Base-by-base conservation (phyloP, 257 asterid species). In the Capsicum rhomboideum region DNA sequence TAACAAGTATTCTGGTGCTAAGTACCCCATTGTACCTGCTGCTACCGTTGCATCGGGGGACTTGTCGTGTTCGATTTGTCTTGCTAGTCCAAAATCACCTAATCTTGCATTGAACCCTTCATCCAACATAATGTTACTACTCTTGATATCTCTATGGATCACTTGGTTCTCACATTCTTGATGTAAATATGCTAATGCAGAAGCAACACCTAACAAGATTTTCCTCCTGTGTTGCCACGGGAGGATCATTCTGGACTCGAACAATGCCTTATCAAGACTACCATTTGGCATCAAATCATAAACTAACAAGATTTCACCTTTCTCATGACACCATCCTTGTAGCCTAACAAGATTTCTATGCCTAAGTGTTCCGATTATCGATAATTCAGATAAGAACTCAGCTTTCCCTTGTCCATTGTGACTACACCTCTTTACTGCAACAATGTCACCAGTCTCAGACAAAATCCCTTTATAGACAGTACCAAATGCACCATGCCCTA, bases 291-390 rank as follows among this genome's bases (percentile, higher is more conserved):
- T 83, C 7, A 83, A 59, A 46, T 82, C 85, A 67, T 49, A 82
- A 54, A 83, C 85, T 68, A 72, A 74, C 20, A 83, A 74, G 23
- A 83, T 55, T 56, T 83, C 85, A 40, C 86, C 86, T 71, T 83
- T 83, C 11, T 83, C 85, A 83, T 44, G 66, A 61, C 85, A 83
- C 85, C 85, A 83, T 6, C 85, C 85, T 74, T 83, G 85, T 23
- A 83, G 37, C 13, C 68, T 54, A 26, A 83, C 82, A 50, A 83
- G 72, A 83, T 74, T 83, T 56, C 68, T 83, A 8, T 83, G 85
- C 46, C 85, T 53, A 6, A 72, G 75, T 29, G 82, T 29, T 31
- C 82, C 85, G 5, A 83, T 83, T 16, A 72, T 72, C 17, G 85
- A 50, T 28, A 83, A 71, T 26, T 83, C 85, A 12, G 85, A 72